Evolutionary conservation across 805 yeast genomes (phyloP), one percentile per base, ranked within the genome.

Genomic region (Ogataea allantospora): DNA sequence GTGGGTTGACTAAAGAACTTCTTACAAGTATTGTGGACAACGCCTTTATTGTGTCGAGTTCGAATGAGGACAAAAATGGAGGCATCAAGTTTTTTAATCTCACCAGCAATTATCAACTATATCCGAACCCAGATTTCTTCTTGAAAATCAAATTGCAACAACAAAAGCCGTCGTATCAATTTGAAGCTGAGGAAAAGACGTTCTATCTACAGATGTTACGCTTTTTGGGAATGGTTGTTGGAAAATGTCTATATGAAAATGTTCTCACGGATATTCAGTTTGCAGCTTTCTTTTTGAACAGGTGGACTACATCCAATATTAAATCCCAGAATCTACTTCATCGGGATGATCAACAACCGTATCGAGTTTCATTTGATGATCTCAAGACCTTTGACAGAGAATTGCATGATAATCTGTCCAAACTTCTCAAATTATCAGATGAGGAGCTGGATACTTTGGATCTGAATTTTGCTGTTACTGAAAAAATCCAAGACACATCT

Each of bases 1-100:
- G 98, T 9, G 99, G 99, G 1, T 67, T 91, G 16, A 89, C 97
- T 0, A 89, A 91, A 57, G 99, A 91, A 53, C 79, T 93, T 46
- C 63, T 91, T 38, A 88, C 91, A 2, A 68, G 82, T 34, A 79
- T 88, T 0, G 76, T 82, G 2, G 66, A 65, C 4, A 86, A 83
- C 46, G 89, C 85, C 0, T 86, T 91, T 51, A 63, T 67, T 20
- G 63, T 68, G n/a, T 48, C 57, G 0, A 41, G 39, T 12, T 51
- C 54, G 11, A 58, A 58, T 35, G 40, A 40, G 10, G 35, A 40
- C 6, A 40, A 43, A 18, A 53, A 56, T 32, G 52, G 46, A 2
- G 57, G 56, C 3, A 30, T 58, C 21, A 49, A 51, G 19, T 58
- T 71, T 26, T 71, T 73, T 55, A 66, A 65, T 41, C 68, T 64